Base-by-base conservation (phyloP, 2,329 filamentous ascomycete genomes). In the Curvularia hawaiiensis region DNA sequence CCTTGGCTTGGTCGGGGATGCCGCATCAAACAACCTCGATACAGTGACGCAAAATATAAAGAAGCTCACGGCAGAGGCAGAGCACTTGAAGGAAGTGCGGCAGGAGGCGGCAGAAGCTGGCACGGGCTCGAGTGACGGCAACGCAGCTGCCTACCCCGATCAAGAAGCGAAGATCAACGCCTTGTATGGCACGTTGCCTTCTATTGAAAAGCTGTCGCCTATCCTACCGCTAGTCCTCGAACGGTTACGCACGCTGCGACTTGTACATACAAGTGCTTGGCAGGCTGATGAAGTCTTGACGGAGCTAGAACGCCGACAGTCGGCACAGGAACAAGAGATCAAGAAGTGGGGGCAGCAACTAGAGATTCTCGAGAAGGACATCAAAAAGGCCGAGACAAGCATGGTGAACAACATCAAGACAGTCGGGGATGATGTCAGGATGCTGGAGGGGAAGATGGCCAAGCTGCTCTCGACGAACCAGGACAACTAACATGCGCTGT, bases 351-450 rank as follows among this genome's bases (percentile, higher is more conserved):
- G 87, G 60, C 88, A 90, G 55, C 91, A 92, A 0, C 77, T 98
- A 16, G 86, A 88, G 60, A 90, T 88, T 71, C 85, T 97, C 20
- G 93, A 97, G 76, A 80, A 81, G 54, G 88, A 89, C 26, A 87
- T 98, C 69, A 82, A 82, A 60, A 84, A 89, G 58, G 88, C 89
- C 4, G 88, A 90, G 71, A 80, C 80, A 28, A 84, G 87, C 4
- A 89, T 96, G 80, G 85, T 85, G 63, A 85, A 83, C 50, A 99
- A 99, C 76, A 88, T 93, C 76, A 88, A 89, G 67, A 84, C 90
- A n/a, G 88, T 98, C 60, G 90, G 94, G 65, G 87, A 86, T 40
- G 97, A 93, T 92, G 91, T 98, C 4, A 91, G 90, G 75, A 91
- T 90, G 55, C 78, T 99, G 53, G 94, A 98, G 79, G 85, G 82